A percentile compares a stretch with the other conserved stretches of the same genome.
Conservation (phyloP, 2,329 filamentous ascomycete species). For the Amphichorda felina region DNA sequence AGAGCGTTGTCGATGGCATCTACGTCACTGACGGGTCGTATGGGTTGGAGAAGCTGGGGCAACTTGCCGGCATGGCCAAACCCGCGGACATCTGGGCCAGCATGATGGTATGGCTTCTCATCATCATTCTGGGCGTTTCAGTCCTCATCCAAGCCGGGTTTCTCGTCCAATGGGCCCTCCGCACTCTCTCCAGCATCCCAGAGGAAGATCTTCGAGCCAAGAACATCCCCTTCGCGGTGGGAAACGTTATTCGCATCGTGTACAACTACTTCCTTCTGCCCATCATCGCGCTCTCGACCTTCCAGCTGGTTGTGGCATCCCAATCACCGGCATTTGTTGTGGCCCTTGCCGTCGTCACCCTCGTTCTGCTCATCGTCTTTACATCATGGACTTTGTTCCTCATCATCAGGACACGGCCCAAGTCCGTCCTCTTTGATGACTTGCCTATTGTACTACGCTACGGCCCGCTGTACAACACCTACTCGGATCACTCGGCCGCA, state of each 20-base stretch:
- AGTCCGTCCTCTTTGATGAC: slow-evolving; percentile 86
- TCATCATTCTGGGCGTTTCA: slow-evolving; percentile 57
- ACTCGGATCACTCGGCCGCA: slow-evolving; percentile 81
- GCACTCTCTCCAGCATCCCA: slow-evolving; percentile 55
- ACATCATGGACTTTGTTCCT: slow-evolving; percentile 69
- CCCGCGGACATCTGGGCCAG: slow-evolving; percentile 82
- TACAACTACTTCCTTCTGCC: slow-evolving; percentile 91
- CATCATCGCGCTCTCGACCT: slow-evolving; percentile 75
- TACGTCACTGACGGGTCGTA: slow-evolving; percentile 70
- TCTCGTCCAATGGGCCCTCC: slow-evolving; percentile 62
- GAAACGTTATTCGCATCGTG: slow-evolving; percentile 71
- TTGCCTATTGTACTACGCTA: slow-evolving; percentile 81
- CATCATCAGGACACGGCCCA: slow-evolving; percentile 69
- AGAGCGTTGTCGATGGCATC: slow-evolving; percentile 70
- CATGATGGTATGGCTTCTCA: slow-evolving; percentile 83
- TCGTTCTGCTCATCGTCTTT: slow-evolving; percentile 62
- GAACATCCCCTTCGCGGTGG: slow-evolving; percentile 77
- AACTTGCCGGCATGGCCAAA: slow-evolving; percentile 69
- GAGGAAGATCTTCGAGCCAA: slow-evolving; percentile 86
- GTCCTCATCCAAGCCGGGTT: slow-evolving; percentile 69
- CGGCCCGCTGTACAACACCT: slow-evolving; percentile 93
- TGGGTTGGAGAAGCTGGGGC: slow-evolving; percentile 67
- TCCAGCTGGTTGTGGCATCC: slow-evolving; percentile 71
- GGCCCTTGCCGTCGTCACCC: slow-evolving; percentile 61
- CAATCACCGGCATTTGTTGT: slow-evolving; percentile 60